phyloP scores from a whole-genome alignment of 2,329 filamentous ascomycete genomes.

The Pseudogymnoascus pannorum region DNA sequence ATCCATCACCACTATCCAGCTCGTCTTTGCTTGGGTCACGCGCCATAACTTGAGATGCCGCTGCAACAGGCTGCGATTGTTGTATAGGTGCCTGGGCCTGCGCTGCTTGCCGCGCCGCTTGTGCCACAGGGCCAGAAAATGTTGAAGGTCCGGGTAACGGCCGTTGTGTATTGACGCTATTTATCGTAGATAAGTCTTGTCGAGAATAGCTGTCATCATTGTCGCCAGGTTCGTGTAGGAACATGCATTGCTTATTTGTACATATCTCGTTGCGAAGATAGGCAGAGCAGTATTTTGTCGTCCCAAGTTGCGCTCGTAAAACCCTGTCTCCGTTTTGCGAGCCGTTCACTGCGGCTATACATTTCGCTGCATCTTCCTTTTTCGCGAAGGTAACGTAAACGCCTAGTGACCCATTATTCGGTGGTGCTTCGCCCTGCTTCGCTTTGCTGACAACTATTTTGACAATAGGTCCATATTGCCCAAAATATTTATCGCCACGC shows the following conservation, averaged over 20 bases:
- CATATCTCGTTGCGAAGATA: slow-evolving; percentile 92
- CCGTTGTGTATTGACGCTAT: slow-evolving; percentile 72
- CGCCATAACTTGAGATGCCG: slow-evolving; percentile 57
- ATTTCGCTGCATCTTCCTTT: slow-evolving; percentile 82
- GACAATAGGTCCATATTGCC: slow-evolving; percentile 95
- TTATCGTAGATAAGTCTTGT: slow-evolving; percentile 90
- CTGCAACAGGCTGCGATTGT: slow-evolving; percentile 26
- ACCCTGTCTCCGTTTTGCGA: slow-evolving; percentile 84
- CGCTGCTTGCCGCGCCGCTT: slow-evolving; percentile 46
- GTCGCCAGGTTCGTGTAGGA: slow-evolving; percentile 95
- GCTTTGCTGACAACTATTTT: slow-evolving; percentile 98
- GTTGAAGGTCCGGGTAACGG: slow-evolving; percentile 47
- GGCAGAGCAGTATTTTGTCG: slow-evolving; percentile 97
- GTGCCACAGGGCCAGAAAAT: slow-evolving; percentile 37
- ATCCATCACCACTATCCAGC: slow-evolving; percentile 67
- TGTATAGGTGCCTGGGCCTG: slow-evolving; percentile 30
- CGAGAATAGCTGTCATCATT: slow-evolving; percentile 95
- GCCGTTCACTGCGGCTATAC: slow-evolving; percentile 87
- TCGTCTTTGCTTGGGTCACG: slow-evolving; percentile 73
- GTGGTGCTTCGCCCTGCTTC: slow-evolving; percentile 55
- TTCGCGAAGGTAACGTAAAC: slow-evolving; percentile 97
- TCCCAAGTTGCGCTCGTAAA: slow-evolving; percentile 72
- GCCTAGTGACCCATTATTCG: slow-evolving; percentile 75
- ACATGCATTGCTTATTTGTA: slow-evolving; percentile 95
- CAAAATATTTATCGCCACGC: slow-evolving; percentile 87